Evolutionary conservation across 176 grass and related monocot species (phyloP).

Genomic region (Phyllostachys edulis): DNA sequence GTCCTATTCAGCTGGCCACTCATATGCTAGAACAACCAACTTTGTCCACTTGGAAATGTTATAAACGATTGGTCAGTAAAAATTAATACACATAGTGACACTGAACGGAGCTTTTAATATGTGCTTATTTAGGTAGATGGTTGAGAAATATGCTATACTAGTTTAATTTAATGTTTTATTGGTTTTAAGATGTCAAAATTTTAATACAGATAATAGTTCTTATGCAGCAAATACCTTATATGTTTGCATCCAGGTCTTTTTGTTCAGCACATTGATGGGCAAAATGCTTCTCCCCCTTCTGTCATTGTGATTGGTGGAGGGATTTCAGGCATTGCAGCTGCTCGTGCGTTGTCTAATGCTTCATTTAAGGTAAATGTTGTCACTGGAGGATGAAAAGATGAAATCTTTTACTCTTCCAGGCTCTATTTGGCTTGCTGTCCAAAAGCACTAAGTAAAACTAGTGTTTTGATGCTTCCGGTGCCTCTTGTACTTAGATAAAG

Average conservation of each 20-base stretch:
- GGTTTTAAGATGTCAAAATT: not conserved
- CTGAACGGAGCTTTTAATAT: not conserved
- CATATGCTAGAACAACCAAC: not conserved
- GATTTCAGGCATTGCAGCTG: constrained; percentile 93
- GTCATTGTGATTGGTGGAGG: constrained; percentile 96
- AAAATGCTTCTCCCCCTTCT: constrained; percentile 66
- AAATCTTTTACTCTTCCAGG: not conserved
- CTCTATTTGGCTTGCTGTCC: not conserved
- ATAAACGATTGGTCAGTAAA: not conserved
- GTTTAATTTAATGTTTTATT: not conserved
- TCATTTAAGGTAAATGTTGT: constrained; percentile 70
- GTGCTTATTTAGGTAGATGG: not conserved
- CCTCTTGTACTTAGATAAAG: constrained; percentile 21
- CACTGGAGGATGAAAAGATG: not conserved
- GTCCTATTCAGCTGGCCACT: not conserved
- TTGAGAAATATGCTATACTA: not conserved
- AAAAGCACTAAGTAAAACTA: not conserved
- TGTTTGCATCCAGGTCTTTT: constrained; percentile 51
- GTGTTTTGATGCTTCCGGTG: constrained; percentile 1
- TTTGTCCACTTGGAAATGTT: not conserved
- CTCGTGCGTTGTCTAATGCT: constrained; percentile 76
- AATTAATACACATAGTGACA: not conserved
- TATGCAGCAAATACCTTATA: not conserved
- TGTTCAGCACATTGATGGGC: constrained; percentile 71
- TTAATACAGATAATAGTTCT: not conserved